These are phyloP conservation scores for Puccinia horiana DNA, from an alignment of 1,284 basidiomycete species.

Conservation along the genomic window DNA sequence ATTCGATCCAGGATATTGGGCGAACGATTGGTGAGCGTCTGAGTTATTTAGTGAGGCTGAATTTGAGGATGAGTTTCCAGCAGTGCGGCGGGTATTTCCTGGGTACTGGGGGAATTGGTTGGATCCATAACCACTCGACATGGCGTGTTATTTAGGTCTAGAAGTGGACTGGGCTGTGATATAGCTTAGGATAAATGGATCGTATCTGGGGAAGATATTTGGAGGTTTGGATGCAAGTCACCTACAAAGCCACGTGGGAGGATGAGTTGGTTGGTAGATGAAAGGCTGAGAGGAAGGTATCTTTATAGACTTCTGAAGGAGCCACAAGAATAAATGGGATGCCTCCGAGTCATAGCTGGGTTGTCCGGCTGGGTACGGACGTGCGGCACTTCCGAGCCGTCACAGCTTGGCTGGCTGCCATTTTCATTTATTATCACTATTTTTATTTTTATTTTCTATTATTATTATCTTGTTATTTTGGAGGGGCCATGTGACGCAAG, in stretches of 20 bases:
- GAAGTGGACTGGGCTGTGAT: background rate
- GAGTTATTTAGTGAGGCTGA: background rate
- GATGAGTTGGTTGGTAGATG: background rate
- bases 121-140: constrained; percentile 12
- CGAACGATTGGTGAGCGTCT: constrained; percentile 7
- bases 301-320: constrained; percentile 6
- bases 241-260: background rate
- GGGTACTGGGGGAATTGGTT: constrained; percentile 26
- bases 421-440: background rate
- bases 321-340: background rate
- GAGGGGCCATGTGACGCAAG: constrained; percentile 8
- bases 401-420: constrained; percentile 1
- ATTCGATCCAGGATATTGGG: background rate
- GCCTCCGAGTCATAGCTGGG: background rate
- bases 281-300: background rate
- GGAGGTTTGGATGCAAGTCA: background rate
- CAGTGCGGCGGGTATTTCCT: background rate
- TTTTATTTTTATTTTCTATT: background rate
- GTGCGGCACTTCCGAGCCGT: constrained; percentile 24
- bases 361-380: background rate
- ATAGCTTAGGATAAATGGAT: background rate
- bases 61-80: background rate
- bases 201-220: background rate
- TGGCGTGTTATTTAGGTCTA: constrained; percentile 6
- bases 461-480: no score